Conservation (phyloP, 176 grass and related monocot species). For the Chrysopogon serrulatus region DNA sequence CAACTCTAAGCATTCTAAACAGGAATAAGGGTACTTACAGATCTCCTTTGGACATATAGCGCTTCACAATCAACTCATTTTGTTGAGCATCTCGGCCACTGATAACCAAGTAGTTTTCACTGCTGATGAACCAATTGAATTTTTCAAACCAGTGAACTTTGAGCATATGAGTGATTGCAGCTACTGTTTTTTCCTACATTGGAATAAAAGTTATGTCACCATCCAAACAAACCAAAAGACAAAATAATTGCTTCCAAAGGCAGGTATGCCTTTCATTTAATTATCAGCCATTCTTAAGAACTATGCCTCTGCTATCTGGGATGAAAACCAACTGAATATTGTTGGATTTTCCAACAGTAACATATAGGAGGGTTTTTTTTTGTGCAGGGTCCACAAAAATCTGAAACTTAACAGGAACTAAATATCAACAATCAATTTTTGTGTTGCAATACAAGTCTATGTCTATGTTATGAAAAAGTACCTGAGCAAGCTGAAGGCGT, state of each 20-base stretch:
- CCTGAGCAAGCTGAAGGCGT: conserved; percentile 90
- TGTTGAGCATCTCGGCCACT: conserved; percentile 97
- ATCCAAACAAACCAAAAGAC: background rate
- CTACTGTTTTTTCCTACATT: conserved; percentile 96
- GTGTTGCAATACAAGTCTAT: background rate
- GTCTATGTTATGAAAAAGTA: conserved; percentile 7
- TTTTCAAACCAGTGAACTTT: conserved; percentile 99
- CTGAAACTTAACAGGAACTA: background rate
- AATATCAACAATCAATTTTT: background rate
- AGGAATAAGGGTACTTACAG: conserved; percentile 50
- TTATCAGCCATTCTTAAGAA: background rate
- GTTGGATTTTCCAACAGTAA: background rate
- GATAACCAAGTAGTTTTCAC: conserved; percentile 93
- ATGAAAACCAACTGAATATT: conserved; percentile 5
- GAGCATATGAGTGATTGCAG: conserved; percentile 93
- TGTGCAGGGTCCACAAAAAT: background rate
- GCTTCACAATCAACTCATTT: conserved; percentile 94
- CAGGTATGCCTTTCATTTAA: background rate
- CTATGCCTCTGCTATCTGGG: background rate
- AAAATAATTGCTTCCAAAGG: background rate
- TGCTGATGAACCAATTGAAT: conserved; percentile 99
- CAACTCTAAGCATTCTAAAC: background rate
- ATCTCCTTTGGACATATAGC: conserved; percentile 99
- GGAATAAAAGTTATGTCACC: background rate
- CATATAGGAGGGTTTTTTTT: background rate